Percentiles rank a stretch among this genome's conserved stretches.
phyloP scores from a whole-genome alignment of 306 rosid genomes.

The Pueraria montana region DNA sequence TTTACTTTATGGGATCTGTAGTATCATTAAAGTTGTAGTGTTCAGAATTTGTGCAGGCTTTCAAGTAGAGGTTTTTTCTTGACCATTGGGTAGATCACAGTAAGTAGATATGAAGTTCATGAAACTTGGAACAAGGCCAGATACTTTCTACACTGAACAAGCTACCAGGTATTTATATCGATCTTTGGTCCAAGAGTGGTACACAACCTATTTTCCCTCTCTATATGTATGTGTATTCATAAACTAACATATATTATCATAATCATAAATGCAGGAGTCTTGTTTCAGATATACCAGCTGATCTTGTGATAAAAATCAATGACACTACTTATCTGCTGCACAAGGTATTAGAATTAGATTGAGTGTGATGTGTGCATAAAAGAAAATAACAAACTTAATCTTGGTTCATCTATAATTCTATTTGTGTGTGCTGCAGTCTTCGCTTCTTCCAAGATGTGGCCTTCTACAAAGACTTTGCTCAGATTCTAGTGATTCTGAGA shows the following conservation, averaged over 20 bases:
- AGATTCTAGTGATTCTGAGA: conserved; percentile 58
- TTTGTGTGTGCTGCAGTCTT: conserved; percentile 75
- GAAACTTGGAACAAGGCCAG: conserved; percentile 96
- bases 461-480: conserved; percentile 83
- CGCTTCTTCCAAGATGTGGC: conserved; percentile 80
- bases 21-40: conserved; percentile 16
- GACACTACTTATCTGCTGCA: conserved; percentile 76
- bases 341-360: conserved; percentile 68
- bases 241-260: conserved; percentile 36
- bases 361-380: conserved; percentile 7
- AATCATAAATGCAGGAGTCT: conserved; percentile 69
- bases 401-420: conserved; percentile 51
- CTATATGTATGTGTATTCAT: not conserved
- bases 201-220: not conserved
- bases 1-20: conserved; percentile 40
- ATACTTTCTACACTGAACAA: conserved; percentile 88
- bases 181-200: conserved; percentile 19
- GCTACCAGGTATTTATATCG: conserved; percentile 78
- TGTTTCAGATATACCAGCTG: conserved; percentile 72
- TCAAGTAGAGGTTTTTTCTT: conserved; percentile 50
- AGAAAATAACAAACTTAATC: conserved; percentile 2
- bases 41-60: conserved; percentile 49
- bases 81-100: conserved; percentile 45
- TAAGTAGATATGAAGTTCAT: conserved; percentile 83
- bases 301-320: conserved; percentile 75